Conservation (phyloP, 805 yeast species). For the Cyberlindnera subsufficiens region DNA sequence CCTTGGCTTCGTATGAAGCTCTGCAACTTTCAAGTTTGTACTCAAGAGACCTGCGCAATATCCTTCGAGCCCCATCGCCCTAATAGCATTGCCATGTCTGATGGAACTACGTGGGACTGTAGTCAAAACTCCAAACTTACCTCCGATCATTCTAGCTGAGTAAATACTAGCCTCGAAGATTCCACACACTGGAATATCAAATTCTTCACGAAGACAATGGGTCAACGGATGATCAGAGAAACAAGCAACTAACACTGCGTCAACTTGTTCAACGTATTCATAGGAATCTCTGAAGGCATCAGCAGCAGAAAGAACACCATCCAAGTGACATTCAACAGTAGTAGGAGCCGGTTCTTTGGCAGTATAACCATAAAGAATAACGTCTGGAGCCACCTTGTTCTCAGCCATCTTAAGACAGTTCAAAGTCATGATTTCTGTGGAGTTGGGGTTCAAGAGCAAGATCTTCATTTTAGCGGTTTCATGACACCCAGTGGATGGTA, state of each 20-base stretch:
- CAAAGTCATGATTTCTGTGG: conserved; percentile 25
- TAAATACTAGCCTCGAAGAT: conserved; percentile 31
- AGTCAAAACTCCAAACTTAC: conserved; percentile 28
- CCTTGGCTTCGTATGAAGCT: conserved; percentile 27
- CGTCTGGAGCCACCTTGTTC: conserved; percentile 25
- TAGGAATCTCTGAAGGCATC: conserved; percentile 26
- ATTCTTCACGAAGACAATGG: conserved; percentile 30
- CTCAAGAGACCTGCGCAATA: conserved; percentile 29
- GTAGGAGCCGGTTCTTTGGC: conserved; percentile 24
- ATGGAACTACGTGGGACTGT: conserved; percentile 27
- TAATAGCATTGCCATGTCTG: conserved; percentile 27
- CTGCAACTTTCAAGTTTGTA: conserved; percentile 27
- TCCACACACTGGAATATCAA: conserved; percentile 28
- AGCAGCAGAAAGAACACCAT: conserved; percentile 28
- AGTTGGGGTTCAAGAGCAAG: conserved; percentile 27
- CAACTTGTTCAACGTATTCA: conserved; percentile 22
- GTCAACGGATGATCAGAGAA: conserved; percentile 31
- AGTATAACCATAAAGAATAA: conserved; percentile 27
- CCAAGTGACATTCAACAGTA: conserved; percentile 29
- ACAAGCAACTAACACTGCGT: conserved; percentile 29
- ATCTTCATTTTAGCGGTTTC: conserved; percentile 15
- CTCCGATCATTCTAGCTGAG: conserved; percentile 27
- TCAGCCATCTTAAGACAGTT: conserved; percentile 28
- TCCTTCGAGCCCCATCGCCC: conserved; percentile 24
- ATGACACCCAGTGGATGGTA: conserved; percentile 10